A percentile compares a stretch with the other conserved stretches of the same genome.
phyloP scores from a whole-genome alignment of 202 grass and related monocot species.

The Setaria viridis region DNA sequence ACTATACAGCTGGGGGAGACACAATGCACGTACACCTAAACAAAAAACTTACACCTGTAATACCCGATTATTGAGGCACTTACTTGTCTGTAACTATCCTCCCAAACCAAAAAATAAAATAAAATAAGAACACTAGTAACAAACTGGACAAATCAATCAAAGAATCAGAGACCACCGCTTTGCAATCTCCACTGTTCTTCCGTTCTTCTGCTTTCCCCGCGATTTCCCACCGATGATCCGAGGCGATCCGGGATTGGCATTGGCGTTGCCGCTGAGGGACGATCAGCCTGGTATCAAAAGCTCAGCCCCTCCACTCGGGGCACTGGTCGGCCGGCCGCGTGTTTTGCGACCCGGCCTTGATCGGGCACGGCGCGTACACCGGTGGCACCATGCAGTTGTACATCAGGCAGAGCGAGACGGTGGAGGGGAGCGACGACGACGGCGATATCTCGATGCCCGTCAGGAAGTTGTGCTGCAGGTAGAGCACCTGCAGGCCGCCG shows the following conservation, averaged over 20 bases:
- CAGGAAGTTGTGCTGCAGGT: conserved; percentile 98
- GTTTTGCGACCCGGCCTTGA: conserved; percentile 80
- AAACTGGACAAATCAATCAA: conserved; percentile 84
- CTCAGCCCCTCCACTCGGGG: conserved; percentile 76
- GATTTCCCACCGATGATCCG: conserved; percentile 39
- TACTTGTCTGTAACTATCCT: conserved; percentile 52
- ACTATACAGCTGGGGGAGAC: conserved; percentile 58
- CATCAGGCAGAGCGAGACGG: conserved; percentile 87
- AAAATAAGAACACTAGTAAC: conserved; percentile 49
- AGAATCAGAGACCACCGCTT: conserved; percentile 64
- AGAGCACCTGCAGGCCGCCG: conserved; percentile 78
- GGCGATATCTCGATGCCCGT: conserved; percentile 73
- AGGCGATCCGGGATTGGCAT: conserved; percentile 45
- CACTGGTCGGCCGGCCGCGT: conserved; percentile 89
- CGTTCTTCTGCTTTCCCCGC: not conserved
- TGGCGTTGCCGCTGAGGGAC: not conserved
- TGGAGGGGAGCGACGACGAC: conserved; percentile 69
- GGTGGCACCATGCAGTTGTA: conserved; percentile 99
- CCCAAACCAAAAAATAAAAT: conserved; percentile 62
- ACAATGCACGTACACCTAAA: conserved; percentile 43
- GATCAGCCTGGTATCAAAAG: not conserved
- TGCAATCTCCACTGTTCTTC: conserved; percentile 43
- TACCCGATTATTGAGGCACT: conserved; percentile 47
- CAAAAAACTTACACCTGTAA: conserved; percentile 60
- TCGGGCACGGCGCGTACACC: conserved; percentile 78